Evolutionary conservation across 2,329 filamentous ascomycete species (phyloP), one percentile per base, ranked within the genome.

Genomic region (Albophoma yamanashiensis): DNA sequence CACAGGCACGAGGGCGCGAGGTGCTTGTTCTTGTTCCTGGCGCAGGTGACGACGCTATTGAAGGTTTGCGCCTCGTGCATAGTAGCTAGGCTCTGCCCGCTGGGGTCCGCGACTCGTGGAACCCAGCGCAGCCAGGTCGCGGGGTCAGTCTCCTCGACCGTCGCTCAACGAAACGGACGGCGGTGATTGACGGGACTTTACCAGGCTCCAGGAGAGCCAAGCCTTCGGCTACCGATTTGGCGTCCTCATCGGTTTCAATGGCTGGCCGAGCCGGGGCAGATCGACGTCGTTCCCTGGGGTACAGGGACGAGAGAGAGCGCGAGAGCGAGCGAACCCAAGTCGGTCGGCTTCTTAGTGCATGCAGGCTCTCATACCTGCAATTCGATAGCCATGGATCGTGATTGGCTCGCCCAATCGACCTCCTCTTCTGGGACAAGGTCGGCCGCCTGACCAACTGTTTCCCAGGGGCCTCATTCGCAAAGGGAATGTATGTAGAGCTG

Each of bases 391-490:
- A 61, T 58, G 40, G 43, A 45, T 55, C 34, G 53, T 59, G 63
- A 60, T 56, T 63, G 56, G 60, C 50, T 5, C 34, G 57, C 36
- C 45, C 31, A 61, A 25, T 38, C 42, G 50, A 61, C 61, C 58
- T 64, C 62, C 58, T 61, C 60, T 60, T 61, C 61, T 60, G 57
- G 62, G 61, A 58, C 57, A 62, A 62, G 56, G 61, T 50, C 52
- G 25, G n/a, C 38, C 25, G 34, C 38, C 34, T 55, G 40, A 58
- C 17, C 40, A 38, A 58, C 55, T 31, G 27, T 31, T 31, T n/a
- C n/a, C n/a, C n/a, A 50, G 25, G 25, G 45, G 55, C 55, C 11
- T 42, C 55, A 4, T 25, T 25, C 36, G 11, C 55, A 56, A 42
- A 11, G 20, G 55, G 55, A 17, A 56, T 40, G 36, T 40, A 14